Percentiles rank a stretch among this genome's conserved stretches.
These are phyloP conservation scores for Erodium chrysanthum DNA, from an alignment of 441 rosid species.

Conservation along the genomic window DNA sequence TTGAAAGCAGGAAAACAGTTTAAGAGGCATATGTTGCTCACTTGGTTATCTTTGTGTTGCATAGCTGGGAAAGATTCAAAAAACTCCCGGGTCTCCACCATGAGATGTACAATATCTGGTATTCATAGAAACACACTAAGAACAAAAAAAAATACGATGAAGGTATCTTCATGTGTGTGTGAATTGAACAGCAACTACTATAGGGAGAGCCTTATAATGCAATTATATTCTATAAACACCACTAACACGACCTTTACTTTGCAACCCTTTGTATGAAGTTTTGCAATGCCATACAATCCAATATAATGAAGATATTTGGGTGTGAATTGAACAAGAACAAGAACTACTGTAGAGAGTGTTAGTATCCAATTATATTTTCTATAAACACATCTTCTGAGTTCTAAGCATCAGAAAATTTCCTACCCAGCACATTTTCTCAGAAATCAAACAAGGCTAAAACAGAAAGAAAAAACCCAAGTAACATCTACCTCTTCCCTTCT, in stretches of 20 bases:
- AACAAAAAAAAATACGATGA: neutral
- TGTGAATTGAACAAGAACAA: neutral
- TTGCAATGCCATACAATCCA: neutral
- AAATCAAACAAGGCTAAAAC: neutral
- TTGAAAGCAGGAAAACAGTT: neutral
- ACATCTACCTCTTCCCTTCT: neutral
- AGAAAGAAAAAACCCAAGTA: neutral
- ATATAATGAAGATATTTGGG: neutral
- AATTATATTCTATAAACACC: neutral
- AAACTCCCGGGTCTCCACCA: conserved; percentile 18
- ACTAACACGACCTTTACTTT: neutral
- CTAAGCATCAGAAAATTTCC: neutral
- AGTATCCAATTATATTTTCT: neutral
- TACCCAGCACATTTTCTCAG: neutral
- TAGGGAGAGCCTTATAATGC: neutral
- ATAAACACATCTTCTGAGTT: neutral
- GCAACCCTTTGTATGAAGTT: neutral
- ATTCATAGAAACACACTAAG: conserved; percentile 5
- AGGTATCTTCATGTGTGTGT: neutral
- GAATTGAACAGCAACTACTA: neutral
- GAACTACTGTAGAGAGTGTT: neutral
- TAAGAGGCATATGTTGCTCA: conserved; percentile 13
- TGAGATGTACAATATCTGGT: conserved; percentile 11
- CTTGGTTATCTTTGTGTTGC: conserved; percentile 24
- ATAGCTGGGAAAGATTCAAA: conserved; percentile 18